phyloP scores from a whole-genome alignment of 164 flowering plant species.

The Warburgia ugandensis region DNA sequence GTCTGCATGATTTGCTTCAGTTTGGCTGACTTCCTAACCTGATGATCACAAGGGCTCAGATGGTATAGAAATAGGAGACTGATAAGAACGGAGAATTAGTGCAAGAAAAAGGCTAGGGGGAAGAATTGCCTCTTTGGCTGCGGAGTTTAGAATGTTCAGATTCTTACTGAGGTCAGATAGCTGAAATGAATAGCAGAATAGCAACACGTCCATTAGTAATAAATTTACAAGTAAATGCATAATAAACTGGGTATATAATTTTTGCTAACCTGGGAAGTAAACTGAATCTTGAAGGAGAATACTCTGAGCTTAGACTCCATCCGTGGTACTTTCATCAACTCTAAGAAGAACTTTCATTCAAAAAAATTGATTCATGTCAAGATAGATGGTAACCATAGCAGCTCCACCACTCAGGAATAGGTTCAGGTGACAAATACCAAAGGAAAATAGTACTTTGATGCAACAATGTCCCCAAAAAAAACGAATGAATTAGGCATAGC shows the following conservation, averaged over 20 bases:
- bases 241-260: no score
- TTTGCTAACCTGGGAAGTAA: constrained; percentile 77
- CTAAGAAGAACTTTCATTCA: constrained; percentile 66
- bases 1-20: constrained; percentile 88
- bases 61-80: constrained; percentile 3
- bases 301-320: constrained; percentile 93
- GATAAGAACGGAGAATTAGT: background rate
- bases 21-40: constrained; percentile 72
- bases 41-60: constrained; percentile 15
- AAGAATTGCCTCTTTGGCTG: constrained; percentile 69
- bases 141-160: constrained; percentile 63
- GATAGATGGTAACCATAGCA: no score
- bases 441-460: no score
- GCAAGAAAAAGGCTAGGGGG: background rate
- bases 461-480: no score
- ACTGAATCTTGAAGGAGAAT: constrained; percentile 87
- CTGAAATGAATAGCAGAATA: no score
- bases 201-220: no score
- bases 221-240: no score
- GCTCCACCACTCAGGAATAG: no score
- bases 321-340: constrained; percentile 95
- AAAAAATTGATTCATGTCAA: no score
- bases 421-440: no score
- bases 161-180: constrained; percentile 72
- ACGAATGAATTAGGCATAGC: no score